phyloP scores from a whole-genome alignment of 2,329 filamentous ascomycete genomes.

The Clarireedia homoeocarpa region DNA sequence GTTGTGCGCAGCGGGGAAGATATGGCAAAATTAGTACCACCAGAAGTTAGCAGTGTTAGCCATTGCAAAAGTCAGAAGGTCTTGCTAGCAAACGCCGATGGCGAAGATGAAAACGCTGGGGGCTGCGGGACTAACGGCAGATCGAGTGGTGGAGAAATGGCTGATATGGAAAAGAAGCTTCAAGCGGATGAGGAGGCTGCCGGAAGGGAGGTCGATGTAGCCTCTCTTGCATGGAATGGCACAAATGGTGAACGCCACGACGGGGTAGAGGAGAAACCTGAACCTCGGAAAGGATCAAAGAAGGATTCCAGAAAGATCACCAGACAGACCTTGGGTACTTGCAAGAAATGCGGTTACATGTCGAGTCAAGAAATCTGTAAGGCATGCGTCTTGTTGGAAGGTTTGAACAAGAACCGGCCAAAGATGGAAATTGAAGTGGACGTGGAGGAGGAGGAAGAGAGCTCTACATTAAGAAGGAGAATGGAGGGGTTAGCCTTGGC shows the following conservation, averaged over 20 bases:
- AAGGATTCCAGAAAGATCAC: constrained; percentile 33
- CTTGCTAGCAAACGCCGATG: constrained; percentile 27
- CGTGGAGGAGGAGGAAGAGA: constrained; percentile 38
- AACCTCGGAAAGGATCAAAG: constrained; percentile 20
- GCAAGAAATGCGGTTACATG: constrained; percentile 85
- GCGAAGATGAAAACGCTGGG: constrained; percentile 45
- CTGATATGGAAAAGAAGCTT: constrained; percentile 69
- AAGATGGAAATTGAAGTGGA: constrained; percentile 44
- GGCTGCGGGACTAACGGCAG: constrained; percentile 72
- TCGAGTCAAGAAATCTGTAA: constrained; percentile 93
- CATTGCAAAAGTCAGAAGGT: constrained; percentile 39
- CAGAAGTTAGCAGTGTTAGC: constrained; percentile 41
- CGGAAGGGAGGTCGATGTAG: constrained; percentile 60
- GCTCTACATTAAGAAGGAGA: constrained; percentile 41
- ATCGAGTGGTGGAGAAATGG: constrained; percentile 68
- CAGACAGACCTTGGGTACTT: constrained; percentile 74
- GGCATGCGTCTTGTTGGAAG: constrained; percentile 83
- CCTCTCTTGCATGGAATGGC: constrained; percentile 23
- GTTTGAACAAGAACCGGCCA: constrained; percentile 72
- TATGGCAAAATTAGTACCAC: constrained; percentile 81
- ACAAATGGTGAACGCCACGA: constrained; percentile 20
- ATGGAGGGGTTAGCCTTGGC: constrained; percentile 40
- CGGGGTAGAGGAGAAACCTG: constrained; percentile 25
- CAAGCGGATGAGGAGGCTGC: constrained; percentile 53
- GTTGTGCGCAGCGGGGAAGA: constrained; percentile 93